Percentiles rank a stretch among this genome's conserved stretches.
These are phyloP conservation scores for Ganoderma meredithae DNA, from an alignment of 1,284 basidiomycete species.

Conservation along the genomic window DNA sequence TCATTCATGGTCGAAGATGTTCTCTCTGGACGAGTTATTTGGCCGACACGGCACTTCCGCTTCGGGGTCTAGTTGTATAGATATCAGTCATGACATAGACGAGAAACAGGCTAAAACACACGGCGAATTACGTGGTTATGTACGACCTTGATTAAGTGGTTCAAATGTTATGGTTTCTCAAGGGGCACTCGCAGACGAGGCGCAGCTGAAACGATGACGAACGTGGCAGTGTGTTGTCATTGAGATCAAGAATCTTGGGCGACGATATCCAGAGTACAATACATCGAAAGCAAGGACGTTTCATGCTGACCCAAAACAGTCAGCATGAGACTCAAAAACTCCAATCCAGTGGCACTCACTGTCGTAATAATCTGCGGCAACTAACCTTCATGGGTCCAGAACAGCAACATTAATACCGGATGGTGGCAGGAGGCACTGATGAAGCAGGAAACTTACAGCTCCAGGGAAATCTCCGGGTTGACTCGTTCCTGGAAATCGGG, in stretches of 20 bases:
- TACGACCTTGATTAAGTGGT: background rate
- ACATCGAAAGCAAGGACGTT: background rate
- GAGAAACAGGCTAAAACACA: background rate
- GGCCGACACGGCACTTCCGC: no score
- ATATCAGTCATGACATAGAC: background rate
- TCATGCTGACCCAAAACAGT: slow-evolving; percentile 13
- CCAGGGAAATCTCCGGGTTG: slow-evolving; percentile 81
- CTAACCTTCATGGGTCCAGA: slow-evolving; percentile 50
- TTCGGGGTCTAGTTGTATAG: no score
- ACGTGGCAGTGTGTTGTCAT: background rate
- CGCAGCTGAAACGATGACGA: background rate
- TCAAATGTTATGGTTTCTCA: background rate
- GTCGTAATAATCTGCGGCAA: slow-evolving; percentile 80
- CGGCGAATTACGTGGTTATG: background rate
- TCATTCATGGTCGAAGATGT: background rate
- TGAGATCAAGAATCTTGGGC: background rate
- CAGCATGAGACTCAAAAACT: background rate
- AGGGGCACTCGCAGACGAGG: background rate
- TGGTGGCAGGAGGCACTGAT: background rate
- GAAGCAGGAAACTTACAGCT: slow-evolving; percentile 68
- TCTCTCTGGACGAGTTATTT: background rate
- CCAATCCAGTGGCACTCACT: slow-evolving; percentile 45
- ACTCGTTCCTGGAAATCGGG: slow-evolving; percentile 84
- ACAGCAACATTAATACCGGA: background rate
- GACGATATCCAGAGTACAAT: background rate